Percentiles rank a stretch among this genome's conserved stretches.
phyloP scores from a whole-genome alignment of 2,329 filamentous ascomycete species.

The Penicillium sclerotiorum region DNA sequence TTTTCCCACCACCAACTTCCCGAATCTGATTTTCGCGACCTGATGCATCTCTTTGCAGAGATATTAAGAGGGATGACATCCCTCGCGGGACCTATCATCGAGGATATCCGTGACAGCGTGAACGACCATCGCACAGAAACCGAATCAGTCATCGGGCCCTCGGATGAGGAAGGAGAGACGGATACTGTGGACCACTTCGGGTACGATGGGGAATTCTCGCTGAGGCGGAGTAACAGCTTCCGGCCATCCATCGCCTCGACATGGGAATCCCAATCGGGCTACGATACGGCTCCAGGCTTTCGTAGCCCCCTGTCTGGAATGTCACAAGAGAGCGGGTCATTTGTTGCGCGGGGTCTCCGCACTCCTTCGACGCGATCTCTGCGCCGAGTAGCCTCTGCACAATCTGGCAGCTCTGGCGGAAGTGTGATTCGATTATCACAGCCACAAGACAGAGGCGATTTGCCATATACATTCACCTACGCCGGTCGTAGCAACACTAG shows the following conservation, averaged over 20 bases:
- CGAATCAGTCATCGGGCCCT: constrained; percentile 41
- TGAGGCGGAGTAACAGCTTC: constrained; percentile 29
- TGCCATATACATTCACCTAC: constrained; percentile 39
- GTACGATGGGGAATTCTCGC: constrained; percentile 23
- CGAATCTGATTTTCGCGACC: constrained; percentile 69
- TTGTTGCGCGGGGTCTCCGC: constrained; percentile 18
- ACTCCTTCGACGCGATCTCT: constrained; percentile 42
- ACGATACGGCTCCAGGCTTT: constrained; percentile 28
- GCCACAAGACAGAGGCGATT: constrained; percentile 30
- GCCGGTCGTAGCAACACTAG: constrained; percentile 13
- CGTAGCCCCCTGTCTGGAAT: constrained; percentile 24
- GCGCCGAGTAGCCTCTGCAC: constrained; percentile 33
- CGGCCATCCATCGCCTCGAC: constrained; percentile 31
- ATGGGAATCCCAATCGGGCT: constrained; percentile 34
- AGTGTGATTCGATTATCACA: constrained; percentile 45
- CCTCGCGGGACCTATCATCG: constrained; percentile 59
- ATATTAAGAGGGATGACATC: constrained; percentile 75
- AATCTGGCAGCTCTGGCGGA: constrained; percentile 37
- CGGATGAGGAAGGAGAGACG: constrained; percentile 44
- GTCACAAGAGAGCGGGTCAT: constrained; percentile 20
- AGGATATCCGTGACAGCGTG: constrained; percentile 32
- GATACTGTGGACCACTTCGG: constrained; percentile 35
- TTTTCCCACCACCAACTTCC: constrained; percentile 73
- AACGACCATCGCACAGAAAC: constrained; percentile 27
- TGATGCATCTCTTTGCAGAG: constrained; percentile 85